Percentiles rank a stretch among this genome's conserved stretches.
phyloP scores from a whole-genome alignment of 2,329 filamentous ascomycete species.

The Taxawa tesnikishii region DNA sequence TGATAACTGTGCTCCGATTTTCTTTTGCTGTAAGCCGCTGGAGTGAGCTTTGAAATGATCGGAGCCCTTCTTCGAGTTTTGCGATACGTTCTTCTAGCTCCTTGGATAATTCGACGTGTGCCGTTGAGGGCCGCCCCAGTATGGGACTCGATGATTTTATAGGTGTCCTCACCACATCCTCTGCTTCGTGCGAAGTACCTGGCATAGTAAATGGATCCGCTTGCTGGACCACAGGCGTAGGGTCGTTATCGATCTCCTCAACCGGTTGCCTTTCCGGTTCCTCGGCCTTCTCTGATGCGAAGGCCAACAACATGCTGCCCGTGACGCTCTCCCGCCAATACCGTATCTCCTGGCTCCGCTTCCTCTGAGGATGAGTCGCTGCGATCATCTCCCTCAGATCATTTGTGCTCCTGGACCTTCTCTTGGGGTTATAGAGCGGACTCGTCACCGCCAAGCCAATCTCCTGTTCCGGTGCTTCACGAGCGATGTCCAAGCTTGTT shows the following conservation, averaged over 20 bases:
- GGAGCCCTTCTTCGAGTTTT: slow-evolving; percentile 19
- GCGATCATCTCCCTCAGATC: slow-evolving; percentile 14
- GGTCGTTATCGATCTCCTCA: too few relatives aligned
- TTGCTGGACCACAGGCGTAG: slow-evolving; percentile 16
- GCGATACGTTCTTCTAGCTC: slow-evolving; percentile 23
- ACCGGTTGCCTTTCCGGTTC: too few relatives aligned
- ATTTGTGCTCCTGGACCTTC: slow-evolving; percentile 21
- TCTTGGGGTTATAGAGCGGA: slow-evolving; percentile 13
- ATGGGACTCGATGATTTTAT: neutral
- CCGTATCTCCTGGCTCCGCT: slow-evolving; percentile 22
- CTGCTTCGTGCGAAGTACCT: neutral
- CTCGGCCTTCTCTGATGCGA: too few relatives aligned
- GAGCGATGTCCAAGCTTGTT: slow-evolving; percentile 1
- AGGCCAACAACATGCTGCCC: too few relatives aligned
- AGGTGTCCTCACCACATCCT: neutral
- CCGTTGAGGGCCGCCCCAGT: slow-evolving; percentile 3
- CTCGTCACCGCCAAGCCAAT: slow-evolving; percentile 9
- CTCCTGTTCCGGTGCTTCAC: slow-evolving; percentile 5
- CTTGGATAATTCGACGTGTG: slow-evolving; percentile 9
- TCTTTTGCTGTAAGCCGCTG: slow-evolving; percentile 18
- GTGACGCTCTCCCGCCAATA: slow-evolving; percentile 22
- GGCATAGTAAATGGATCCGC: slow-evolving; percentile 3
- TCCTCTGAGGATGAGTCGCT: slow-evolving; percentile 12
- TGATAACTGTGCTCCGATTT: slow-evolving; percentile 18
- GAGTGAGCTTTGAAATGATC: slow-evolving; percentile 19